Evolutionary conservation across 306 rosid species (phyloP).

Genomic region (Arachis hypogaea): DNA sequence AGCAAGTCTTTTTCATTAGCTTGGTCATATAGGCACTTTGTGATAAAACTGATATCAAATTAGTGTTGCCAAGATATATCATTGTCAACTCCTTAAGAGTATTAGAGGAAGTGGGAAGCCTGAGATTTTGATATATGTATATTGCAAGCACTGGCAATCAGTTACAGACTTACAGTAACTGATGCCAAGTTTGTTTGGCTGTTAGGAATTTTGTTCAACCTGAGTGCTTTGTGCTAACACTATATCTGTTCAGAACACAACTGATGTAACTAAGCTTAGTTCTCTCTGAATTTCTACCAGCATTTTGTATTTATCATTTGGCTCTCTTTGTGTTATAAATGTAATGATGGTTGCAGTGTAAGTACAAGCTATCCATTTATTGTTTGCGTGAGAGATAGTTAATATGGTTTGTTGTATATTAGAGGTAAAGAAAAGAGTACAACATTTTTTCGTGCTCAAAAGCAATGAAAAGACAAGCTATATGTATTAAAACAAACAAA

Average conservation of each 20-base stretch:
- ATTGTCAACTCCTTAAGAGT: background rate
- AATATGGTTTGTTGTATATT: background rate
- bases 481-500: constrained; percentile 10
- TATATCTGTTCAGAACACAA: background rate
- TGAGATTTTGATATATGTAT: background rate
- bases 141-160: background rate
- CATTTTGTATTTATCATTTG: no score
- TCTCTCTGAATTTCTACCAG: background rate
- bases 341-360: background rate
- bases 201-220: background rate
- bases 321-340: no score
- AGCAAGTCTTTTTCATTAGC: background rate
- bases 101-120: background rate
- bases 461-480: background rate
- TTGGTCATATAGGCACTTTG: constrained; percentile 5
- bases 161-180: background rate
- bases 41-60: background rate
- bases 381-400: background rate
- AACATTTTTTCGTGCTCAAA: background rate
- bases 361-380: background rate
- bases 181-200: background rate
- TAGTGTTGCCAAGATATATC: background rate
- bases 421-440: background rate
- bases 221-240: background rate
- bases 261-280: background rate